phyloP scores from a whole-genome alignment of 2,329 filamentous ascomycete genomes.

The Aurifilum marmelostoma region DNA sequence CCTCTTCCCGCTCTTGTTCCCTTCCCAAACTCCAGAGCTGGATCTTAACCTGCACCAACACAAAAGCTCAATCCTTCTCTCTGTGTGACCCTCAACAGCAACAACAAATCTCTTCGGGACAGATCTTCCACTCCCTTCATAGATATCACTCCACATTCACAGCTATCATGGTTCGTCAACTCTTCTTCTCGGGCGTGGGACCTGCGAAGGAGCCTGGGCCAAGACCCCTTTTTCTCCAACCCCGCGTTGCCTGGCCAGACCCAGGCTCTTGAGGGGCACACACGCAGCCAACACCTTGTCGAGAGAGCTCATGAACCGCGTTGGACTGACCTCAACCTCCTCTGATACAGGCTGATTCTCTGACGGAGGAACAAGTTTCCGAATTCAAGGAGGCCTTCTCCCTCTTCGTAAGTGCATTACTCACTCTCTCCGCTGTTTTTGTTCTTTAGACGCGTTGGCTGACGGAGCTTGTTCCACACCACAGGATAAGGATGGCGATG shows the following conservation, averaged over 20 bases:
- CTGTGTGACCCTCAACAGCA: constrained; percentile 12
- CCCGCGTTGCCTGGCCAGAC: constrained; percentile 20
- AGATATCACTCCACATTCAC: constrained; percentile 8
- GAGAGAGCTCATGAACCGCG: constrained; percentile 14
- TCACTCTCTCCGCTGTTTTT: constrained; percentile 25
- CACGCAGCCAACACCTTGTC: constrained; percentile 7
- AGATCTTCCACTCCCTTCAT: constrained; percentile 5
- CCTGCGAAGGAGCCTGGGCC: neutral
- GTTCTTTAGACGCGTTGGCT: constrained; percentile 7
- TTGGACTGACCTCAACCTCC: constrained; percentile 30
- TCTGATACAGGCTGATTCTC: constrained; percentile 79
- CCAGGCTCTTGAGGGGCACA: constrained; percentile 27
- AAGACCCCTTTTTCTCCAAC: constrained; percentile 18
- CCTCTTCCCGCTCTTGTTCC: constrained; percentile 21
- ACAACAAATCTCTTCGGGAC: constrained; percentile 8
- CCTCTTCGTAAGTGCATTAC: constrained; percentile 79
- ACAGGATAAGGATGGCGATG: constrained; percentile 90
- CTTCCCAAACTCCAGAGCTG: constrained; percentile 15
- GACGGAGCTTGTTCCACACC: constrained; percentile 38
- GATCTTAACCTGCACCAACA: constrained; percentile 17
- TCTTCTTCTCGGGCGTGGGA: neutral
- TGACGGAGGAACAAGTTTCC: constrained; percentile 99
- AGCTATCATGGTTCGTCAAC: constrained; percentile 27
- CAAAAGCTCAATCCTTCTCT: constrained; percentile 16
- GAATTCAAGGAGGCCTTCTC: constrained; percentile 99